Evolutionary conservation across 495 filamentous ascomycete genomes (phyloP).

Genomic region (Lophium mytilinum): DNA sequence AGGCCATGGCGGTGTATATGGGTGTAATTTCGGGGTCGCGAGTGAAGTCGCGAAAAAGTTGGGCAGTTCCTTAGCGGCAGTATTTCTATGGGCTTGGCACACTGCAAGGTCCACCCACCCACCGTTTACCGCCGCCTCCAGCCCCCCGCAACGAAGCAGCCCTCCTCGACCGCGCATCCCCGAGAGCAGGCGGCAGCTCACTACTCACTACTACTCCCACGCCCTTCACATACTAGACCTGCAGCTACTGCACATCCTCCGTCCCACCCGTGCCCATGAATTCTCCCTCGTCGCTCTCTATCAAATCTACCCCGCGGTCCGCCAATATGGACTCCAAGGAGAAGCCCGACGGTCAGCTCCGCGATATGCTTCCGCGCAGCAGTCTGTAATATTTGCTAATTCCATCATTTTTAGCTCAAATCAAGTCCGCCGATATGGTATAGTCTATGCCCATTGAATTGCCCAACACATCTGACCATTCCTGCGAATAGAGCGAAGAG

Average conservation of each 20-base stretch:
- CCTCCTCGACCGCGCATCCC: no score
- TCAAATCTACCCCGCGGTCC: no score
- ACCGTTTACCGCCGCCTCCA: no score
- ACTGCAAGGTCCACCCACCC: no score
- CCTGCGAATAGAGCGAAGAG: slow-evolving; percentile 64
- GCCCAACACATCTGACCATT: not conserved
- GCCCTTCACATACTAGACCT: no score
- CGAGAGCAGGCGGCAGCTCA: no score
- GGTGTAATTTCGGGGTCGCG: not conserved
- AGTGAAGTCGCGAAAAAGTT: not conserved
- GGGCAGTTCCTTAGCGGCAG: not conserved
- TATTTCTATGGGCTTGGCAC: not conserved
- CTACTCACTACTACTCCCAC: no score
- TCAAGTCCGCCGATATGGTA: slow-evolving; percentile 99
- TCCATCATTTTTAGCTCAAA: slow-evolving; percentile 55
- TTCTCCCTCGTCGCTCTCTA: no score
- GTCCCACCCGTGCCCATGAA: no score
- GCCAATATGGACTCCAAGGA: slow-evolving; percentile 28
- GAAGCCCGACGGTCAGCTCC: slow-evolving; percentile 58
- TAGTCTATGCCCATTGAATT: not conserved
- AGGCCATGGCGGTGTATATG: slow-evolving; percentile 39
- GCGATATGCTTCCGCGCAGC: not conserved
- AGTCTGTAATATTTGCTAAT: slow-evolving; percentile 24
- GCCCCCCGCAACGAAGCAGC: no score
- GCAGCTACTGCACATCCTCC: no score